A percentile compares a stretch with the other conserved stretches of the same genome.
phyloP scores from a whole-genome alignment of 257 asterid species.

The Jaltomata sinuosa region DNA sequence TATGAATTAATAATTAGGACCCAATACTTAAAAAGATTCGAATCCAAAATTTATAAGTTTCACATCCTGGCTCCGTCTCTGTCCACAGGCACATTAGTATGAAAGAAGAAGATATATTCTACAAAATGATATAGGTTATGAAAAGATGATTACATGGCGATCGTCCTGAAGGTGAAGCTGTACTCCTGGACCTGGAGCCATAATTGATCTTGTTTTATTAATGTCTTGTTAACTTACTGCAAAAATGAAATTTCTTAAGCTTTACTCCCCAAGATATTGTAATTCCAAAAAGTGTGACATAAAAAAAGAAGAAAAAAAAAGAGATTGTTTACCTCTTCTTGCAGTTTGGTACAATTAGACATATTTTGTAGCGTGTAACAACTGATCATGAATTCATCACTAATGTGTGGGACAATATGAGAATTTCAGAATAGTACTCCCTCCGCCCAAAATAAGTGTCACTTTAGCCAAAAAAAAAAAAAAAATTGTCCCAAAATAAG shows the following conservation, averaged over 20 bases:
- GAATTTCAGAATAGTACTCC: not conserved
- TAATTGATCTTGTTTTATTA: not conserved
- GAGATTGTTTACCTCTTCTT: not conserved
- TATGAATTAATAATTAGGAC: not conserved
- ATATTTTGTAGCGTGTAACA: slow-evolving; percentile 5
- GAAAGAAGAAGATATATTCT: not conserved
- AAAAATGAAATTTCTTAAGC: not conserved
- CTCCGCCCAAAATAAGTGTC: too few species aligned
- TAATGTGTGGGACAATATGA: not conserved
- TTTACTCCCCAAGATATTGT: not conserved
- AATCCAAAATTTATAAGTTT: not conserved
- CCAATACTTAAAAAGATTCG: not conserved
- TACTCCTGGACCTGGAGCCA: not conserved
- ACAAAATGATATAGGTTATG: not conserved
- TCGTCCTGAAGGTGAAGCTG: not conserved
- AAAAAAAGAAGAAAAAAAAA: not conserved
- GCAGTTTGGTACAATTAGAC: not conserved
- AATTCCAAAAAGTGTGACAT: not conserved
- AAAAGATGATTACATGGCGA: slow-evolving; percentile 1
- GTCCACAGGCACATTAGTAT: not conserved
- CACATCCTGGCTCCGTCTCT: not conserved
- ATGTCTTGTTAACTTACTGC: not conserved
- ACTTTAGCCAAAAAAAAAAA: too few species aligned
- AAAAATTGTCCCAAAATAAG: too few species aligned
- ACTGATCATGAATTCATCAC: slow-evolving; percentile 2